Base-by-base conservation (phyloP, 129 eudicot species). In the Gnaphalium uliginosum region DNA sequence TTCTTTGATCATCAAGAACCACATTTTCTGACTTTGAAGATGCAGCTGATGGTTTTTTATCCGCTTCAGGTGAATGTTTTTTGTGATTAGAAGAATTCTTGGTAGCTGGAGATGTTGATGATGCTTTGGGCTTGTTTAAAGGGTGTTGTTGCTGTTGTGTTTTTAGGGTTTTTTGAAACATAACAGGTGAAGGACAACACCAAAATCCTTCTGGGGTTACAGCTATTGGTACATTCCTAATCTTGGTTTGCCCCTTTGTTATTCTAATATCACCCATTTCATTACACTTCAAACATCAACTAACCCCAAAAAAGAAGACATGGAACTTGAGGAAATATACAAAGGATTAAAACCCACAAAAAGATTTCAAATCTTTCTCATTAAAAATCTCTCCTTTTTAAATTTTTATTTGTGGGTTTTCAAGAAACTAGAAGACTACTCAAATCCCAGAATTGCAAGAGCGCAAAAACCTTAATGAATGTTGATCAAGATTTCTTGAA, bases 131-230 rank as follows among this genome's bases (percentile, higher is more conserved):
- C 74, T 84, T 93, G 84, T 81, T 89, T 23, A 82, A 58, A 26
- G 92, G 85, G 71, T 82, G 85, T 27, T 79, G 73, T n/a, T 76
- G 85, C 73, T 82, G 84, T 63, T 74, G 79, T 27, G 79, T 0
- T 78, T 91, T 94, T 18, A 84, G 74, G 79, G 84, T 76, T 83
- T 94, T 94, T 19, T 89, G 99, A 77, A 94, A 94, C 84, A 84
- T 90, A 78, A 82, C 93, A 33, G 99, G 99, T 15, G 99, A 87
- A 23, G 99, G 99, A 58, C 99, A 94, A 71, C 99, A 94, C 99
- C 99, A 94, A 68, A 94, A 94, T 21, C 99, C 97, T 56, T 94
- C 99, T 21, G 97, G 97, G 30, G 99, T 94, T 32, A 94, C 99
- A 39, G 97, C 99, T 35, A 94, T 94, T 25, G 99, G 99, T 14